Evolutionary conservation across 805 yeast species (phyloP).

Genomic region (Candida fluviatilis): DNA sequence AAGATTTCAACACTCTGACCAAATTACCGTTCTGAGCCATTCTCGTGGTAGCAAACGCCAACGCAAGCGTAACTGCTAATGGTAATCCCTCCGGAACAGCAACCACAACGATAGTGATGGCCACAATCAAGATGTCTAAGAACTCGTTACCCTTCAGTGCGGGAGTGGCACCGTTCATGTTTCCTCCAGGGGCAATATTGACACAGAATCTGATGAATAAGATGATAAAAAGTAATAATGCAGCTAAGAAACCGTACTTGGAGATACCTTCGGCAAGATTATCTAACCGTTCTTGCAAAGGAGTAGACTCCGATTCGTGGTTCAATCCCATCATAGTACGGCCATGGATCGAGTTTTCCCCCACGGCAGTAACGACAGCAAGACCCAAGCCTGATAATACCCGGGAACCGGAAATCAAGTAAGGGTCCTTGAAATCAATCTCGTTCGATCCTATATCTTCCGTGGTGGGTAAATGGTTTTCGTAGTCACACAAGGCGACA

Average conservation of each 20-base stretch:
- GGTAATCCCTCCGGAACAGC: constrained; percentile 99
- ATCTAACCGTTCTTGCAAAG: constrained; percentile 78
- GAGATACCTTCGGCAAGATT: constrained; percentile 89
- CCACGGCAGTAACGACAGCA: constrained; percentile 87
- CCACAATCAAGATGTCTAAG: constrained; percentile 80
- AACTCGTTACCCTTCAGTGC: constrained; percentile 82
- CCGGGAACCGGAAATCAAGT: constrained; percentile 88
- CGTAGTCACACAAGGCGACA: constrained; percentile 30
- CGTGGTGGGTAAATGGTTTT: constrained; percentile 19
- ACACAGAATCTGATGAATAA: constrained; percentile 72
- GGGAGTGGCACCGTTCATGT: constrained; percentile 41
- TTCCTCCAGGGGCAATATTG: constrained; percentile 50
- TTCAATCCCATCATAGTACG: constrained; percentile 80
- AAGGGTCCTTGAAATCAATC: constrained; percentile 61
- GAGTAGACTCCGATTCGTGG: constrained; percentile 79
- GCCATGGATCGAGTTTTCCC: constrained; percentile 85
- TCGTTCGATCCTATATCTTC: constrained; percentile 40
- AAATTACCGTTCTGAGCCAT: constrained; percentile 96
- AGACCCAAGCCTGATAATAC: constrained; percentile 81
- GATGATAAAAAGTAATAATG: constrained; percentile 74
- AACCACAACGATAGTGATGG: constrained; percentile 90
- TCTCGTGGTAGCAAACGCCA: constrained; percentile 97
- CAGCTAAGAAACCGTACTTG: constrained; percentile 87
- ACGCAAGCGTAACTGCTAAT: constrained; percentile 90
- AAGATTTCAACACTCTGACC: constrained; percentile 88